Evolutionary conservation across 257 asterid species (phyloP).

Genomic region (Ajuga chamaepitys): DNA sequence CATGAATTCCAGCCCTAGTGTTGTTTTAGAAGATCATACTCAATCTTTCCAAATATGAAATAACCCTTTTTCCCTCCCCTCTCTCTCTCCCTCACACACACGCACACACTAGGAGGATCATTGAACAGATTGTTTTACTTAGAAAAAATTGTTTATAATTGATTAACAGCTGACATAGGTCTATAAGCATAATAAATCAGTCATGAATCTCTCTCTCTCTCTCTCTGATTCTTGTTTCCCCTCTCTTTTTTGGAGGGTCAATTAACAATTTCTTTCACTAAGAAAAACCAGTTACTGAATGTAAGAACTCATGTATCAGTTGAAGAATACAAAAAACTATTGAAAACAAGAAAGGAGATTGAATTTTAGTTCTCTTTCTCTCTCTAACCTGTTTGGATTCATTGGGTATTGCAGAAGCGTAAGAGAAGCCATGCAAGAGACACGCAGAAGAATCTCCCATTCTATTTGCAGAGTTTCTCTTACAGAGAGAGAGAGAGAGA

Average conservation of each 20-base stretch:
- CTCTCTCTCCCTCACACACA: too few species aligned
- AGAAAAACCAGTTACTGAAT: neutral
- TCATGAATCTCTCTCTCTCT: neutral
- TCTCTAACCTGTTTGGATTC: conserved; percentile 47
- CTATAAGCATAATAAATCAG: neutral
- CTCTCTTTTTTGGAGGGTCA: too few species aligned
- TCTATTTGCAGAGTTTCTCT: neutral
- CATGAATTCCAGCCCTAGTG: too few species aligned
- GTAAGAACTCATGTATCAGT: neutral
- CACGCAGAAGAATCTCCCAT: conserved; percentile 79
- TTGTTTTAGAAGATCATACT: too few species aligned
- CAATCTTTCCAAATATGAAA: too few species aligned
- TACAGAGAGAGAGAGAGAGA: neutral
- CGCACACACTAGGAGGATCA: too few species aligned
- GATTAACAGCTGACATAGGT: neutral
- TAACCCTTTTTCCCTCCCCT: too few species aligned
- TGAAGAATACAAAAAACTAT: neutral
- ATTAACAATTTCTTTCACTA: too few species aligned
- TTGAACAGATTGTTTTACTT: too few species aligned
- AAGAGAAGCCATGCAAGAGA: conserved; percentile 69
- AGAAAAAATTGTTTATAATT: too few species aligned
- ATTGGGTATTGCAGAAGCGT: conserved; percentile 59
- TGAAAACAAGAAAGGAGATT: neutral
- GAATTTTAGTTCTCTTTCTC: neutral
- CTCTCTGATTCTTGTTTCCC: neutral